Conservation (phyloP, 2,329 filamentous ascomycete species). For the Calcarisporium arbuscula region DNA sequence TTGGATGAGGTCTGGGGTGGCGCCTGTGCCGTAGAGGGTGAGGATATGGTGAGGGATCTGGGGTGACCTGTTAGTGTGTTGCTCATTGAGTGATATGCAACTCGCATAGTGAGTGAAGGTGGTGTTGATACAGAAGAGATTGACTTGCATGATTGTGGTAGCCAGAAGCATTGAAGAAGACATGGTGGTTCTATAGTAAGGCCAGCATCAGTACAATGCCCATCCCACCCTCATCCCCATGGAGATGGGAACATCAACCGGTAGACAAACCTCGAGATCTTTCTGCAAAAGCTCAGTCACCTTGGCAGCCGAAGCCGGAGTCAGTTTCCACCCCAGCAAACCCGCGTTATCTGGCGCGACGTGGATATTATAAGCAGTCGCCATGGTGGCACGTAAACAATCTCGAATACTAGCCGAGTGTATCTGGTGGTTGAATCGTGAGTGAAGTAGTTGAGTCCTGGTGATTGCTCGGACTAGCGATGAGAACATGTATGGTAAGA, state of each 20-base stretch:
- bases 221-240: background rate
- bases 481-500: too few relatives aligned
- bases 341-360: conserved; percentile 44
- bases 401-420: too few relatives aligned
- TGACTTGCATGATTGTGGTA: conserved; percentile 77
- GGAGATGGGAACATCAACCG: too few relatives aligned
- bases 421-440: too few relatives aligned
- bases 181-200: conserved; percentile 50
- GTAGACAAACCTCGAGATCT: conserved; percentile 55
- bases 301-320: conserved; percentile 53
- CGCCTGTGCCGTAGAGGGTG: conserved; percentile 69
- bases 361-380: conserved; percentile 41
- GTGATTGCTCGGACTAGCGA: too few relatives aligned
- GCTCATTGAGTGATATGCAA: too few relatives aligned
- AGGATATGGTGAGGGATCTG: conserved; percentile 69
- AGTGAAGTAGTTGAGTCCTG: too few relatives aligned
- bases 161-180: conserved; percentile 69
- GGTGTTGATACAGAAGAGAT: background rate
- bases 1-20: conserved; percentile 52
- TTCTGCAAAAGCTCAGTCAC: conserved; percentile 65
- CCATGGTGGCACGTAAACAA: conserved; percentile 34
- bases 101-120: conserved; percentile 6
- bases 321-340: conserved; percentile 40
- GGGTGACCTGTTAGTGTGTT: conserved; percentile 6
- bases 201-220: background rate